A percentile compares a stretch with the other conserved stretches of the same genome.
These are phyloP conservation scores for Digitaria exilis DNA, from an alignment of 202 grass and related monocot genomes.

Conservation along the genomic window DNA sequence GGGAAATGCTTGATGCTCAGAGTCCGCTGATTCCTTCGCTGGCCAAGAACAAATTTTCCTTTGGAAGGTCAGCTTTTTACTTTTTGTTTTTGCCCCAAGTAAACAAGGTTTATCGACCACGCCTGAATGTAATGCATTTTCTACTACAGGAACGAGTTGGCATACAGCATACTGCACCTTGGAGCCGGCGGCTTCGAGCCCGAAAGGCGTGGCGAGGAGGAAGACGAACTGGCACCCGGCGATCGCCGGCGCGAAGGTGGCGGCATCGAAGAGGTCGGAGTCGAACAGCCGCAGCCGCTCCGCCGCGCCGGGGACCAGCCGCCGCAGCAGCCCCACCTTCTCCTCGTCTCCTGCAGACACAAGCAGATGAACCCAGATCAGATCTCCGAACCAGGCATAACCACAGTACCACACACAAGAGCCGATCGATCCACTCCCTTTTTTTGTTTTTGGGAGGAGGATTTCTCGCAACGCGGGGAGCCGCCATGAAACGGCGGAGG, in stretches of 20 bases:
- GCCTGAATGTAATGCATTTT: background rate
- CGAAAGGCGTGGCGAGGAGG: constrained; percentile 60
- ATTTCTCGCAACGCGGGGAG: no score
- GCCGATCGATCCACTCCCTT: background rate
- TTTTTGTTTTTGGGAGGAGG: no score
- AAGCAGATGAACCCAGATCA: background rate
- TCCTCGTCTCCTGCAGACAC: constrained; percentile 50
- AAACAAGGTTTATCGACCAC: background rate
- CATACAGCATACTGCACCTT: constrained; percentile 42
- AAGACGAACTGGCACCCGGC: constrained; percentile 66
- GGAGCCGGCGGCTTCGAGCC: constrained; percentile 16
- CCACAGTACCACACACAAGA: background rate
- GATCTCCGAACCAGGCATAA: background rate
- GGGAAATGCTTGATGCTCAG: background rate
- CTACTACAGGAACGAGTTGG: background rate
- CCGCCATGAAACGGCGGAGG: background rate
- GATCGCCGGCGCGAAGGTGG: constrained; percentile 65
- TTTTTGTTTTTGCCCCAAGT: background rate
- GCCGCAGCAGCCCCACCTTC: constrained; percentile 53
- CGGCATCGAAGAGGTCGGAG: constrained; percentile 57
- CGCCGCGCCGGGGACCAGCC: constrained; percentile 44
- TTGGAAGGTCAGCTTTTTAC: background rate
- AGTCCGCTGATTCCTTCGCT: background rate
- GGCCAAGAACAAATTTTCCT: background rate
- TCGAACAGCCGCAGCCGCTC: constrained; percentile 57